Evolutionary conservation across 2,329 filamentous ascomycete species (phyloP).

Genomic region (Fusarium azukiicola): DNA sequence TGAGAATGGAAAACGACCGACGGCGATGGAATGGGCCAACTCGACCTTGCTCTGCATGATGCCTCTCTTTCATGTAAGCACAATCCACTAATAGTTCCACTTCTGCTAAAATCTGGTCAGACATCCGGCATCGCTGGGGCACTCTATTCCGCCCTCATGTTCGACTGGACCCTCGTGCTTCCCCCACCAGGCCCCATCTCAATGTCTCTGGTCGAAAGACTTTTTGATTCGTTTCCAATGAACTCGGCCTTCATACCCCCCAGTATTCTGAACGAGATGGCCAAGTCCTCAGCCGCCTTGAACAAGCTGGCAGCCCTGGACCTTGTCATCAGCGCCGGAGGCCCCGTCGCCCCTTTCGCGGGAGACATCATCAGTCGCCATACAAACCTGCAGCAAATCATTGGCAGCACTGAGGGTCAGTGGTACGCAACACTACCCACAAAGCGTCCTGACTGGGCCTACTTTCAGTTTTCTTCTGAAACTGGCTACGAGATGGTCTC

Average conservation of each 20-base stretch:
- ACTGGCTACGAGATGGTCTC: not conserved
- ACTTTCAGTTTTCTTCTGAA: not conserved
- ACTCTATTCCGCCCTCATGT: not conserved
- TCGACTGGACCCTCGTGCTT: not conserved
- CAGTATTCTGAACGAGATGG: not conserved
- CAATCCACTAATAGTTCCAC: fast-evolving
- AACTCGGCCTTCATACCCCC: not conserved
- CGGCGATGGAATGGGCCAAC: not conserved
- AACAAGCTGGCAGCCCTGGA: not conserved
- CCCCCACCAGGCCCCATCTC: not conserved
- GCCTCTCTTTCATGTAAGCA: not conserved
- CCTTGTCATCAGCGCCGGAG: not conserved
- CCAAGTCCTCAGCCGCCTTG: not conserved
- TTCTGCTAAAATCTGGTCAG: not conserved
- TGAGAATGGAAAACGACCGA: not conserved
- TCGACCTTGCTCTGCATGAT: not conserved
- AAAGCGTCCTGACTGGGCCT: not conserved
- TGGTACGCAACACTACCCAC: not conserved
- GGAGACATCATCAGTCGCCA: not conserved
- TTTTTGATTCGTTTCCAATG: not conserved
- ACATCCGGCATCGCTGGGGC: not conserved
- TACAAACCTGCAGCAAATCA: not conserved
- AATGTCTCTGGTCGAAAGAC: not conserved
- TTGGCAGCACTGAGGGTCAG: not conserved
- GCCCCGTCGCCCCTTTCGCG: not conserved